These are phyloP conservation scores for Cyberlindnera americana DNA, from an alignment of 805 yeast species.

Conservation along the genomic window DNA sequence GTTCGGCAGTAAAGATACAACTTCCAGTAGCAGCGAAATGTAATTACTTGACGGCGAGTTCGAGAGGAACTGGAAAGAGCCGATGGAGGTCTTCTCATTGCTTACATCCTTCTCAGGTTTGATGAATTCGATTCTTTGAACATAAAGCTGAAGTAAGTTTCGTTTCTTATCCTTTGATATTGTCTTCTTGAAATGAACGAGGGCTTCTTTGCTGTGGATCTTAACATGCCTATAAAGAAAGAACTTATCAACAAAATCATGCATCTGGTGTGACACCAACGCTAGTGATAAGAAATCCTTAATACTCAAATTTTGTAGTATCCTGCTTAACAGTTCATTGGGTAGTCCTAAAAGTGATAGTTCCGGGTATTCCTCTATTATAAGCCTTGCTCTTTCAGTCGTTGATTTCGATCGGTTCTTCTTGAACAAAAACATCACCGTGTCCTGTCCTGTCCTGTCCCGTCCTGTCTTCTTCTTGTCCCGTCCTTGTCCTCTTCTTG, in stretches of 20 bases:
- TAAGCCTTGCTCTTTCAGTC: neutral
- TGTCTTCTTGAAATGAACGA: slow-evolving; percentile 34
- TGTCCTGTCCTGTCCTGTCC: too few relatives aligned
- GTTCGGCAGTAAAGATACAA: slow-evolving; percentile 46
- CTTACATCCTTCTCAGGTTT: slow-evolving; percentile 19
- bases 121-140: slow-evolving; percentile 18
- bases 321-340: slow-evolving; percentile 37
- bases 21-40: slow-evolving; percentile 36
- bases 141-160: slow-evolving; percentile 23
- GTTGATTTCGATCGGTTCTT: slow-evolving; percentile 9
- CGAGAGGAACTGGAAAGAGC: slow-evolving; percentile 24
- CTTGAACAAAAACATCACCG: slow-evolving; percentile 8
- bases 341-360: slow-evolving; percentile 41
- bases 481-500: too few relatives aligned
- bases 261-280: slow-evolving; percentile 36
- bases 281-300: slow-evolving; percentile 30
- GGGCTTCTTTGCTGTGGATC: slow-evolving; percentile 23
- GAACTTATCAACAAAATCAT: slow-evolving; percentile 33
- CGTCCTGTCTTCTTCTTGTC: too few relatives aligned
- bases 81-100: slow-evolving; percentile 18
- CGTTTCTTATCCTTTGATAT: slow-evolving; percentile 31
- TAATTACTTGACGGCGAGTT: slow-evolving; percentile 23
- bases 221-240: slow-evolving; percentile 35
- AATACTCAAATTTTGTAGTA: slow-evolving; percentile 29
- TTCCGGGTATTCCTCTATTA: slow-evolving; percentile 3